Evolutionary conservation across 306 rosid genomes (phyloP), one percentile per base, ranked within the genome.

Genomic region (Rubus idaeus): DNA sequence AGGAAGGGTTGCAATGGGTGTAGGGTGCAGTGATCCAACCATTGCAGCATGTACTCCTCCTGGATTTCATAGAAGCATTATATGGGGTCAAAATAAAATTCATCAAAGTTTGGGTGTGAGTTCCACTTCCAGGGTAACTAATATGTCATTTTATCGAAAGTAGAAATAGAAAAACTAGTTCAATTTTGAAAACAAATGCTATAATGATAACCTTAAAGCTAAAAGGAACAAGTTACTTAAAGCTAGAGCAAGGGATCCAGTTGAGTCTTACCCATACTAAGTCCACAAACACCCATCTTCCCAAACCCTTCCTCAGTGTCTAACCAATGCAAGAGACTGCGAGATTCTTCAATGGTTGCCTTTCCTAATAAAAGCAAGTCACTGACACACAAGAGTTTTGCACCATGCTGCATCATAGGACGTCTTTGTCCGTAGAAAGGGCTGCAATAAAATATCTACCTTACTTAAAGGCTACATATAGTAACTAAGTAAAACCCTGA

Each of bases 11-110:
- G 98, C 97, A 78, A 95, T 78, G 49, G 97, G 98, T 26, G 96
- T 85, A 52, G 96, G 98, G 92, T 94, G 96, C 73, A 94, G 96
- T 75, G 97, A 88, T 82, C 98, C 97, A 82, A 92, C 97, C 98
- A 94, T 94, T 14, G 97, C 97, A 79, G 98, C 97, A 87, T 94
- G 98, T 55, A 94, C 98, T 76, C 98, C 98, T 84, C 98, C 98
- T 94, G 83, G 64, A 85, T 79, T 79, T 46, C 83, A 78, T 69
- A 50, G 26, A 76, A 68, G 68, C 30, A 82, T 61, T 23, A 75
- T 79, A 51, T 47, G 39, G 62, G 45, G 82, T 63, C 76, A 74
- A 74, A 76, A 58, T 67, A 77, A 61, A 41, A 70, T 21, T 47
- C 46, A 51, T 75, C 63, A 72, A 73, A 51, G 71, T 51, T 69